Percentiles rank a stretch among this genome's conserved stretches.
Evolutionary conservation across 352 stramenopile species (phyloP).

Genomic region (Phytopythium chamaehyphon): DNA sequence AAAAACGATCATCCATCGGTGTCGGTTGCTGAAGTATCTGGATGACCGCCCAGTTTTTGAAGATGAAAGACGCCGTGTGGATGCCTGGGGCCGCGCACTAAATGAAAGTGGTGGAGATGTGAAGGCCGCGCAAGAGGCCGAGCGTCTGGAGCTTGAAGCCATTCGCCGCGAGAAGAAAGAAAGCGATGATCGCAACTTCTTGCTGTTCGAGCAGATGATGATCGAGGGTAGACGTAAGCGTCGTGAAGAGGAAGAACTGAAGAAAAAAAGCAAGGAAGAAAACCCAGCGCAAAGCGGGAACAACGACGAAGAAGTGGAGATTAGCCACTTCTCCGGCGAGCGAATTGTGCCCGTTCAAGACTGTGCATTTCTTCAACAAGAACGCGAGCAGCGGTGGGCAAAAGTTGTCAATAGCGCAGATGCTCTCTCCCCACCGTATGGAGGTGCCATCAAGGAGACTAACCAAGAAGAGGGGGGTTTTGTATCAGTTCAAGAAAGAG

Average conservation of each 20-base stretch:
- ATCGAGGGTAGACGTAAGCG: slow-evolving; percentile 56
- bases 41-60: slow-evolving; percentile 84
- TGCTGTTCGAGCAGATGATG: slow-evolving; percentile 88
- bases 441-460: slow-evolving; percentile 5
- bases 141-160: slow-evolving; percentile 79
- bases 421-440: neutral
- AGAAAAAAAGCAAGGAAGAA: slow-evolving; percentile 13
- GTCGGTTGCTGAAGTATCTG: slow-evolving; percentile 75
- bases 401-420: slow-evolving; percentile 44
- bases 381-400: slow-evolving; percentile 66
- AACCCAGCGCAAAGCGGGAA: slow-evolving; percentile 11
- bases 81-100: slow-evolving; percentile 65
- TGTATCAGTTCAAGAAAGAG: neutral
- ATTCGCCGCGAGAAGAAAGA: slow-evolving; percentile 87
- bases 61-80: slow-evolving; percentile 81
- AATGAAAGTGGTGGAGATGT: slow-evolving; percentile 67
- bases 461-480: slow-evolving; percentile 18
- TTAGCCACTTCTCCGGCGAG: slow-evolving; percentile 71
- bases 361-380: slow-evolving; percentile 51
- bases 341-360: slow-evolving; percentile 61
- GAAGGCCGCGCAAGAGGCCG: slow-evolving; percentile 75
- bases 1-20: slow-evolving; percentile 76
- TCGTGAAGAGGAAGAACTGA: slow-evolving; percentile 38
- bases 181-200: slow-evolving; percentile 83
- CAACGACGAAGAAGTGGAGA: slow-evolving; percentile 18